Percentiles rank a stretch among this genome's conserved stretches.
phyloP scores from a whole-genome alignment of 192 early-diverging fungal genomes.

The Rhizophagus sp. region DNA sequence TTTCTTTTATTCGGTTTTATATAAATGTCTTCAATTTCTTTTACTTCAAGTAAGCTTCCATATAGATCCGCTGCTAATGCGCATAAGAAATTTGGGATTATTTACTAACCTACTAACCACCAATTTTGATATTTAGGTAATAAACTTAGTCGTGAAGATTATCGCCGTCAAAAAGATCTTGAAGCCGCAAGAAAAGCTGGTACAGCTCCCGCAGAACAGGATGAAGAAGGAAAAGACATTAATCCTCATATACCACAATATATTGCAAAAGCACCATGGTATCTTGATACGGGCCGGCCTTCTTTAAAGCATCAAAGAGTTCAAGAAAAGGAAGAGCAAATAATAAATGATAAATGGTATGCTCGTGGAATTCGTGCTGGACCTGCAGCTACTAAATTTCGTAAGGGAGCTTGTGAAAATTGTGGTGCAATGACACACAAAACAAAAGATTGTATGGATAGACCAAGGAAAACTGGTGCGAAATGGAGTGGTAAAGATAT shows the following conservation, averaged over 20 bases:
- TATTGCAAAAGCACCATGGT: constrained; percentile 95
- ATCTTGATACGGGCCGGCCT: constrained; percentile 75
- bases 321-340: constrained; percentile 34
- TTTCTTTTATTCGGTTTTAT: no score
- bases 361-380: constrained; percentile 73
- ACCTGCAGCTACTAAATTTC: constrained; percentile 84
- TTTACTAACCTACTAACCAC: background rate
- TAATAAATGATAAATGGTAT: constrained; percentile 71
- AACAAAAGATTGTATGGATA: constrained; percentile 90
- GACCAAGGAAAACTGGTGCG: constrained; percentile 88
- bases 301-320: constrained; percentile 89
- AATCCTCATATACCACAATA: constrained; percentile 99
- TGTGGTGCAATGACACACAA: constrained; percentile 97
- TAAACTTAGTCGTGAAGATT: constrained; percentile 93
- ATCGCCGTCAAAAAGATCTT: constrained; percentile 89
- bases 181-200: constrained; percentile 96
- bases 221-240: constrained; percentile 90
- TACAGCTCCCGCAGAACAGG: constrained; percentile 81
- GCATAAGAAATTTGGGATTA: no score
- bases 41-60: constrained; percentile 9
- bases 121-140: constrained; percentile 23
- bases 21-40: constrained; percentile 19
- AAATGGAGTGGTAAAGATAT: constrained; percentile 84
- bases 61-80: no score
- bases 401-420: constrained; percentile 96